Base-by-base conservation (phyloP, 2,329 filamentous ascomycete species). In the Xylaria sp. region DNA sequence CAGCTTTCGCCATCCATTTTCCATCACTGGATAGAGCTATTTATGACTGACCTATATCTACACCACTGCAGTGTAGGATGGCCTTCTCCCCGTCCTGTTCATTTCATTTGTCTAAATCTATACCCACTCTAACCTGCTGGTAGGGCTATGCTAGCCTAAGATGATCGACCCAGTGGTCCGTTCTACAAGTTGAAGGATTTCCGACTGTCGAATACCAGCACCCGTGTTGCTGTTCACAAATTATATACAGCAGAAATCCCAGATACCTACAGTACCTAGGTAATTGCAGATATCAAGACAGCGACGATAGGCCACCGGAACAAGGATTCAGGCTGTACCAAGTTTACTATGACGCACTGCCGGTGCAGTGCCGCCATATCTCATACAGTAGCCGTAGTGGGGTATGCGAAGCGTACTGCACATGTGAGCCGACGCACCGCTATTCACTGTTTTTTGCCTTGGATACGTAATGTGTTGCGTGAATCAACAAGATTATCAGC, bases 251-350 rank as follows among this genome's bases (percentile, higher is more conserved):
- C 23, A 17, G 45, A 17, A n/a, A 25, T n/a, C 2, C 45, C 25
- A 31, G 19, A 17, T 28, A 17, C 28, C 9, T 31, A 31, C 28
- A 31, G 5, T 17, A 31, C 25, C 40, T n/a, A n/a, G 21, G 33
- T 31, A 31, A 4, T 31, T 31, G 9, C 28, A 19, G n/a, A 53
- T 19, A 28, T 40, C 8, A 19, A 31, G 25, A 45, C 50, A 51
- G 54, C 54, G 59, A 58, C 54, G 12, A 53, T 15, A 14, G 11
- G 9, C 3, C 42, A n/a, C 21, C n/a, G 23, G n/a, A 33, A 25
- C 28, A 33, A 51, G 52, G 53, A 47, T 57, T 17, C 47, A 45
- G 53, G 33, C 38, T 35, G 19, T 50, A 21, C 51, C 33, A 45
- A 15, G 3, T 35, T 53, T 21, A 25, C 17, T 56, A 25, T 5